phyloP scores from a whole-genome alignment of 345 rosid species.

The Clausena lansium region DNA sequence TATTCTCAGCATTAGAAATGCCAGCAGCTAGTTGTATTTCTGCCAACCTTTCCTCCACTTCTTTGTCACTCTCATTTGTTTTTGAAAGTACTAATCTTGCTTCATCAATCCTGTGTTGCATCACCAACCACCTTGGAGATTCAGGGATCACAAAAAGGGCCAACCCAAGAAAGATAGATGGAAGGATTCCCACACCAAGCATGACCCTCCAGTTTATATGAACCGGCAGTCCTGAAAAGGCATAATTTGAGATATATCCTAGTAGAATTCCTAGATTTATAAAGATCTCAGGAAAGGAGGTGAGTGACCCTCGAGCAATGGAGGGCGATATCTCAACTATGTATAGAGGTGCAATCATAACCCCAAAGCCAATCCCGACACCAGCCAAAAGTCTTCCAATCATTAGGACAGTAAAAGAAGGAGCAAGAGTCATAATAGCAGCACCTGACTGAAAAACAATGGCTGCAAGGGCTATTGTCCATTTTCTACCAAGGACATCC shows the following conservation, averaged over 20 bases:
- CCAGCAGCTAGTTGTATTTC: conserved; percentile 55
- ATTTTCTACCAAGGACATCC: conserved; percentile 54
- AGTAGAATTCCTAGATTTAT: conserved; percentile 64
- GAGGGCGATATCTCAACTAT: conserved; percentile 62
- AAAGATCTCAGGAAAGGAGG: conserved; percentile 70
- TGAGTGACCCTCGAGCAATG: conserved; percentile 47
- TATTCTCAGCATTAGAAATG: conserved; percentile 20
- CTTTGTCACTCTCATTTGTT: conserved; percentile 38
- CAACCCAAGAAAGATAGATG: conserved; percentile 49
- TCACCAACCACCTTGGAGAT: conserved; percentile 68
- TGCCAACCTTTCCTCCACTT: conserved; percentile 54
- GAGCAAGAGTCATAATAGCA: conserved; percentile 49
- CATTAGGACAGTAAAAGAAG: conserved; percentile 43
- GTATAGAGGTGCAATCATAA: conserved; percentile 61
- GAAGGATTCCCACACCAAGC: conserved; percentile 60
- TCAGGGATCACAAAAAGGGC: conserved; percentile 60
- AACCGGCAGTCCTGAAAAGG: conserved; percentile 40
- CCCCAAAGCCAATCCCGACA: conserved; percentile 54
- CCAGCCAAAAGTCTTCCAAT: conserved; percentile 53
- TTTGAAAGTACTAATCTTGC: conserved; percentile 52
- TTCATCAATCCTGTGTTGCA: conserved; percentile 50
- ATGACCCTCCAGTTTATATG: conserved; percentile 62
- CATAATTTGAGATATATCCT: conserved; percentile 60
- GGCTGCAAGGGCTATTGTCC: conserved; percentile 57
- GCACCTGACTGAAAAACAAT: conserved; percentile 53